phyloP scores from a whole-genome alignment of 148 eudicot species.

The Spergularia bocconei region DNA sequence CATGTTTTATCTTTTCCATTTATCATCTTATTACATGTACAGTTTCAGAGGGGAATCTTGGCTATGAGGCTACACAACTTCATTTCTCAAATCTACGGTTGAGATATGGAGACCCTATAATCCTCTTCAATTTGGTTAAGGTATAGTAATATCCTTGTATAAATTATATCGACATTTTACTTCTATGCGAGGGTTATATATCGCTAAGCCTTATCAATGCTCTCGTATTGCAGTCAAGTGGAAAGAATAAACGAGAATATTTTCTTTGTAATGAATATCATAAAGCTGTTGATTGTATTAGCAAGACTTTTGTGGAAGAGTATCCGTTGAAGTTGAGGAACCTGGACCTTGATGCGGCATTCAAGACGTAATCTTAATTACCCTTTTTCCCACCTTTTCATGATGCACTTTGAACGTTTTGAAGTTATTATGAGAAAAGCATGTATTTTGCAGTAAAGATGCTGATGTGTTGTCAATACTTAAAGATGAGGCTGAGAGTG shows the following conservation, averaged over 20 bases:
- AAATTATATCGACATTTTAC: background rate
- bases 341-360: constrained; percentile 71
- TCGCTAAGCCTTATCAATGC: background rate
- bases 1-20: background rate
- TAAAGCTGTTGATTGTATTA: constrained; percentile 57
- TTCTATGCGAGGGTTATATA: background rate
- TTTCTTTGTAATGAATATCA: constrained; percentile 63
- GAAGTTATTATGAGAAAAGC: constrained; percentile 3
- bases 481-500: constrained; percentile 37
- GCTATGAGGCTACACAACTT: constrained; percentile 62
- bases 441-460: constrained; percentile 43
- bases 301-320: constrained; percentile 51
- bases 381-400: background rate
- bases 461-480: constrained; percentile 42
- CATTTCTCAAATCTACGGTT: constrained; percentile 65
- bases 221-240: constrained; percentile 49
- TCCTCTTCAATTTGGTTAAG: constrained; percentile 82
- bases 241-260: constrained; percentile 73
- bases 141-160: constrained; percentile 26
- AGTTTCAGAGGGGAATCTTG: constrained; percentile 60
- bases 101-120: constrained; percentile 82
- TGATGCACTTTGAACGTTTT: background rate
- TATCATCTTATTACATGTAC: constrained; percentile 27
- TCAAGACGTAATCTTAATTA: constrained; percentile 47
- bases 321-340: constrained; percentile 53